phyloP scores from a whole-genome alignment of 306 rosid species.

The Prunus davidiana region DNA sequence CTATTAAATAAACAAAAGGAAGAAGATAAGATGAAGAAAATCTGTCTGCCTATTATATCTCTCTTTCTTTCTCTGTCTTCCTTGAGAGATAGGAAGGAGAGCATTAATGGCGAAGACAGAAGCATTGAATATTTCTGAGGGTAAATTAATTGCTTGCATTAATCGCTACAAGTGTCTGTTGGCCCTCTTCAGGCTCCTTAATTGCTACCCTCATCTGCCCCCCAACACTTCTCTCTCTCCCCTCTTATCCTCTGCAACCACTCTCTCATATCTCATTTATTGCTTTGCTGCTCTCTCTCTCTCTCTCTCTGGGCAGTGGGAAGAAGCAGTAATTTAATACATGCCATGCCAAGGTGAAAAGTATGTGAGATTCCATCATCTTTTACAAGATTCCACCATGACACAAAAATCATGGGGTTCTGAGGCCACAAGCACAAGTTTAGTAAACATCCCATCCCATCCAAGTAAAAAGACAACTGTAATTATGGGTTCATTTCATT shows the following conservation, averaged over 20 bases:
- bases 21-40: neutral
- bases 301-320: neutral
- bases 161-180: constrained; percentile 28
- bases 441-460: neutral
- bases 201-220: constrained; percentile 19
- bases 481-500: neutral
- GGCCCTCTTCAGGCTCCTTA: constrained; percentile 17
- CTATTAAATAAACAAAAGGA: neutral
- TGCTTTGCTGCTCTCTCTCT: neutral
- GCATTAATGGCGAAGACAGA: constrained; percentile 34
- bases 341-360: neutral
- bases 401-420: neutral
- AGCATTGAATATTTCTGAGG: constrained; percentile 21
- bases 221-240: neutral
- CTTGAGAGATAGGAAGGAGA: neutral
- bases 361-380: neutral
- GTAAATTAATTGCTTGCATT: constrained; percentile 22
- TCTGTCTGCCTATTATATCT: neutral
- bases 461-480: neutral
- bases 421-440: too few relatives aligned
- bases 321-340: neutral
- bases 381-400: neutral
- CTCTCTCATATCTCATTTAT: constrained; percentile 27
- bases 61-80: neutral
- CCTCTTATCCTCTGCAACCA: constrained; percentile 31